A percentile compares a stretch with the other conserved stretches of the same genome.
These are phyloP conservation scores for Brettanomyces sp. DNA, from an alignment of 805 yeast genomes.

Conservation along the genomic window DNA sequence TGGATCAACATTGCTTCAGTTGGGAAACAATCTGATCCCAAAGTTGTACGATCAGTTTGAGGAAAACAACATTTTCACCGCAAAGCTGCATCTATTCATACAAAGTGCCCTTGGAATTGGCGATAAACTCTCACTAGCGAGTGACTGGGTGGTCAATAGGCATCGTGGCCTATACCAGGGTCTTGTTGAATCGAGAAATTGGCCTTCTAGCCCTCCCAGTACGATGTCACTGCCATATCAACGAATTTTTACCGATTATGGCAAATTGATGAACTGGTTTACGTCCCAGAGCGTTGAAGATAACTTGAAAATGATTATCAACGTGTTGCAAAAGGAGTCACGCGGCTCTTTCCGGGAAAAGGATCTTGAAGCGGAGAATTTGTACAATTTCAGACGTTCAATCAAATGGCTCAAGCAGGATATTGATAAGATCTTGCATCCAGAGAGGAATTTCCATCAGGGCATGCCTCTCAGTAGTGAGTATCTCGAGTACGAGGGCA, in stretches of 20 bases:
- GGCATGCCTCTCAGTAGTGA: constrained; percentile 9
- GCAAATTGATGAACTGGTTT: constrained; percentile 1
- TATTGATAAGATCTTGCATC: too few relatives aligned
- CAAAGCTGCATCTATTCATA: constrained; percentile 16
- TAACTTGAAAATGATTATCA: too few relatives aligned
- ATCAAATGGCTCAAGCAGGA: too few relatives aligned
- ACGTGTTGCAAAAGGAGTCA: too few relatives aligned
- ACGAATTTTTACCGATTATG: neutral
- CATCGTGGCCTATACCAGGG: constrained; percentile 10
- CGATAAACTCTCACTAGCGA: constrained; percentile 20
- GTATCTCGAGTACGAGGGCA: neutral
- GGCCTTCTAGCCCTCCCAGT: constrained; percentile 6
- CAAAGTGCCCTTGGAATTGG: constrained; percentile 18
- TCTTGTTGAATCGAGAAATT: constrained; percentile 10
- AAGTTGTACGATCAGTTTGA: constrained; percentile 11
- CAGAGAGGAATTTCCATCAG: neutral
- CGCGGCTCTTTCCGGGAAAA: too few relatives aligned
- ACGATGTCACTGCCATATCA: neutral
- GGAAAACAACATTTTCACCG: constrained; percentile 15
- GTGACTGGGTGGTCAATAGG: constrained; percentile 20
- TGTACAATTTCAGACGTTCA: too few relatives aligned
- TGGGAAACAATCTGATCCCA: constrained; percentile 19
- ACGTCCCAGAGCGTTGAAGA: neutral
- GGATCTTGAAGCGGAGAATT: too few relatives aligned
- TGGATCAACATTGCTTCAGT: constrained; percentile 21